Percentiles rank a stretch among this genome's conserved stretches.
phyloP scores from a whole-genome alignment of 2,329 filamentous ascomycete genomes.

The Fusarium beomiforme region DNA sequence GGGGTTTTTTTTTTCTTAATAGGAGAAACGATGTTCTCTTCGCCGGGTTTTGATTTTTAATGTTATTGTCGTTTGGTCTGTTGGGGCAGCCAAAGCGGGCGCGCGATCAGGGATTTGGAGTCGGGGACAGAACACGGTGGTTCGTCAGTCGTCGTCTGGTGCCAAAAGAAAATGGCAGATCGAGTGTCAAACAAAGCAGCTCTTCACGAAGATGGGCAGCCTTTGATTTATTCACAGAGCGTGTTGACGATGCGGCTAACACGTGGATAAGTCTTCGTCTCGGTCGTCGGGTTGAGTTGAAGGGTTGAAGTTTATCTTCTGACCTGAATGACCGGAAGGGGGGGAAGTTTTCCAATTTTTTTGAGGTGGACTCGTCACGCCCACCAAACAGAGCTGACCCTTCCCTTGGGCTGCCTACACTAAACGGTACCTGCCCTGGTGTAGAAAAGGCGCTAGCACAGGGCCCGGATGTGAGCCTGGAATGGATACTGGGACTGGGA shows the following conservation, averaged over 20 bases:
- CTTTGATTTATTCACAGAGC: slow-evolving; percentile 33
- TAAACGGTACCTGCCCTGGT: slow-evolving; percentile 28
- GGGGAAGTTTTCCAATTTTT: slow-evolving; percentile 33
- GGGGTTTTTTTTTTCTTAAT: neutral
- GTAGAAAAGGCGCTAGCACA: slow-evolving; percentile 11
- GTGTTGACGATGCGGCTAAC: slow-evolving; percentile 41
- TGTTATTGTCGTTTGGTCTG: slow-evolving; percentile 18
- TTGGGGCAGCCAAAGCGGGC: slow-evolving; percentile 41
- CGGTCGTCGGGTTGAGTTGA: slow-evolving; percentile 43
- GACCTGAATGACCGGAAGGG: slow-evolving; percentile 10
- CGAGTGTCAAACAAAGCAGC: slow-evolving; percentile 19
- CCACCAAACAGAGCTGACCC: slow-evolving; percentile 13
- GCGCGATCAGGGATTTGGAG: slow-evolving; percentile 41
- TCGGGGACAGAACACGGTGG: slow-evolving; percentile 38
- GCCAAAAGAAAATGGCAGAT: slow-evolving; percentile 30
- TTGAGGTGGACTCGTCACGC: slow-evolving; percentile 8
- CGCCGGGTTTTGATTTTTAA: neutral
- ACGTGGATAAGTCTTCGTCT: slow-evolving; percentile 37
- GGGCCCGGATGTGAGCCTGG: slow-evolving; percentile 22
- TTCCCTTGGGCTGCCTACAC: slow-evolving; percentile 8
- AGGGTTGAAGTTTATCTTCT: slow-evolving; percentile 41
- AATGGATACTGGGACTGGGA: slow-evolving; percentile 14
- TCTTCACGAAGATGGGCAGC: slow-evolving; percentile 26
- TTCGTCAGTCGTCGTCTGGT: slow-evolving; percentile 39
- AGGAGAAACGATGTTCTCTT: slow-evolving; percentile 23